Percentiles rank a stretch among this genome's conserved stretches.
Conservation (phyloP, 2,329 filamentous ascomycete genomes). For the Sarocladium oryzae region DNA sequence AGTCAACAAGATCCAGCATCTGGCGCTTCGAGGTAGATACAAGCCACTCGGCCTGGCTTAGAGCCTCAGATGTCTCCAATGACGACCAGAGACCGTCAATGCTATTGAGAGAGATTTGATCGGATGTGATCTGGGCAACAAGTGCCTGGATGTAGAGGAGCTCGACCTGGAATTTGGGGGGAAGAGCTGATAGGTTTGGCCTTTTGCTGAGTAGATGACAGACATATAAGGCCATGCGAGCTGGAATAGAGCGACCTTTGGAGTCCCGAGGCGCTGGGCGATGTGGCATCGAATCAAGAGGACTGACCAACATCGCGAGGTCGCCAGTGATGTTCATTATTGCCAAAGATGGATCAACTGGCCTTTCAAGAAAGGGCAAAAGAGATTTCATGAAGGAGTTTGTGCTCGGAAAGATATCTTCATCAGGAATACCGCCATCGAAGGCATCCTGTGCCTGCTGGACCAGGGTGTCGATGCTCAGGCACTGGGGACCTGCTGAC, state of each 20-base stretch:
- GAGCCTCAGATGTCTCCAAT: slow-evolving; percentile 27
- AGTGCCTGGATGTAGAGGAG: slow-evolving; percentile 45
- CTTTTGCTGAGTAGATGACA: slow-evolving; percentile 43
- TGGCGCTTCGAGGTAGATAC: slow-evolving; percentile 31
- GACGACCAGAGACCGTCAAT: slow-evolving; percentile 40
- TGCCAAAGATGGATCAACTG: slow-evolving; percentile 58
- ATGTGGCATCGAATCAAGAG: neutral
- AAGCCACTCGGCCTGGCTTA: slow-evolving; percentile 36
- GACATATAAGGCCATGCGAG: slow-evolving; percentile 69
- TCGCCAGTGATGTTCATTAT: slow-evolving; percentile 69
- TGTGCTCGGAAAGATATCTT: slow-evolving; percentile 56
- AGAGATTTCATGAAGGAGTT: slow-evolving; percentile 62
- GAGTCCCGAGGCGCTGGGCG: slow-evolving; percentile 46
- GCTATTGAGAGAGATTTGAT: slow-evolving; percentile 44
- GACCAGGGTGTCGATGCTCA: slow-evolving; percentile 49
- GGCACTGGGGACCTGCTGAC: slow-evolving; percentile 38
- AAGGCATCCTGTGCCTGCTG: slow-evolving; percentile 34
- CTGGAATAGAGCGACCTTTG: slow-evolving; percentile 63
- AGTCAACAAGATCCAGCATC: neutral
- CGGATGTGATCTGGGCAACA: slow-evolving; percentile 43
- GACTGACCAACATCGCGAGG: slow-evolving; percentile 54
- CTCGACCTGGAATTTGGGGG: slow-evolving; percentile 38
- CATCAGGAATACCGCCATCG: slow-evolving; percentile 21
- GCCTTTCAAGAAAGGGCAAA: slow-evolving; percentile 40
- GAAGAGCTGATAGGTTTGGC: slow-evolving; percentile 26